Evolutionary conservation across 2,329 filamentous ascomycete species (phyloP), one percentile per base, ranked within the genome.

Genomic region (Pezicula rhizophila): DNA sequence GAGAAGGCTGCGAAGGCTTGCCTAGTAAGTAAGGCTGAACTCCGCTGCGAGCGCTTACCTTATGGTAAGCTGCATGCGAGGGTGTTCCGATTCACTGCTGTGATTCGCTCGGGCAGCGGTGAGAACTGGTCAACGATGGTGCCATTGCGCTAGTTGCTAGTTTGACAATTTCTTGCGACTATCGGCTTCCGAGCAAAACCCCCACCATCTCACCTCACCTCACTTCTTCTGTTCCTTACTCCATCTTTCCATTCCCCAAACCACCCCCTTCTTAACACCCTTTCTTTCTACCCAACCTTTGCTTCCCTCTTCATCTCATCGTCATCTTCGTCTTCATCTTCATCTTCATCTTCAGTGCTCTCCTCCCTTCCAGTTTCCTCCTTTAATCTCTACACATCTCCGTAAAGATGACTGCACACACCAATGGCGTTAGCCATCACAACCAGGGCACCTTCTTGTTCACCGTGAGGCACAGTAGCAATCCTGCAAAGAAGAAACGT

Each of bases 381-480:
- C 61, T 96, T 90, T 46, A n/a, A 47, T 42, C 25, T 8, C 38
- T 18, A 18, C 18, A 18, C 18, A 18, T 18, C 18, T 18, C 42
- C 52, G 47, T 70, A 75, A 82, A 66, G 73, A 86, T 86, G 82
- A 70, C 73, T 68, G 63, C 69, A 57, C 57, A 76, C 57, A 66
- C 68, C 60, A 71, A 67, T 64, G 71, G 71, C 62, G 58, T 66
- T 53, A 69, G 65, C 45, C 73, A 75, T 68, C 72, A 77, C 68
- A 79, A 82, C 60, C 69, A 77, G 67, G 85, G 84, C 57, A 87
- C 82, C 62, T 92, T 92, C 77, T 81, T 92, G 60, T 92, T 92
- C 80, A 93, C 88, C 65, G 80, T 83, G 76, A 70, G 73, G 38
- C 31, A 40, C 40, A 25, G 33, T 20, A 44, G 40, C 41, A 25